Evolutionary conservation across 139 green algal species (phyloP).

Genomic region (Parachlorella kessleri): DNA sequence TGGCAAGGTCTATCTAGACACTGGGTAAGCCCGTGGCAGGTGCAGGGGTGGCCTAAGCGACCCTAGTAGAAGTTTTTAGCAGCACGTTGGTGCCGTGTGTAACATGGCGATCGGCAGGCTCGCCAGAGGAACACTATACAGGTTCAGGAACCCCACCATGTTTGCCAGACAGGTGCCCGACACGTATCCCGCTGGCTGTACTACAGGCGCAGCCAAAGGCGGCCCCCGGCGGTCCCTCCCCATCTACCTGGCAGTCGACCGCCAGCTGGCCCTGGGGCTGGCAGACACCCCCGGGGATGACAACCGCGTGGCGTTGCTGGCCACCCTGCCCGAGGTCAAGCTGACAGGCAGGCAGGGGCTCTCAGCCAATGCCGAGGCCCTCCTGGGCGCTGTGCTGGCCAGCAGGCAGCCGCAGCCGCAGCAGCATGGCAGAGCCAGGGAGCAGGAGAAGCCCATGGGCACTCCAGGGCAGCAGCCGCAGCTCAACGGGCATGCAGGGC

Average conservation of each 20-base stretch:
- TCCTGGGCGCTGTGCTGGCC: background rate
- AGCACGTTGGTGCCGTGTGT: background rate
- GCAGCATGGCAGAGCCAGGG: background rate
- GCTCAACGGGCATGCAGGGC: no score
- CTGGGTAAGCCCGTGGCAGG: background rate
- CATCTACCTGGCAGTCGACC: background rate
- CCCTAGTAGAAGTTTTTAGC: background rate
- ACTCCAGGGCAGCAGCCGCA: no score
- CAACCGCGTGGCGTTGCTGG: constrained; percentile 5
- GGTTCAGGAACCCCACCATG: background rate
- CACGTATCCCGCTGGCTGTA: background rate
- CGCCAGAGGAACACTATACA: background rate
- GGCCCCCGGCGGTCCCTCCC: no score
- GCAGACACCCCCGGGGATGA: background rate
- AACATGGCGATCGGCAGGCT: background rate
- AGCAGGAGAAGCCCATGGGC: background rate
- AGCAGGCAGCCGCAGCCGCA: background rate
- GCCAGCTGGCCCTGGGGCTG: background rate
- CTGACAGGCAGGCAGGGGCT: background rate
- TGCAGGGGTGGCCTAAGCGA: background rate
- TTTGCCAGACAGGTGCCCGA: background rate
- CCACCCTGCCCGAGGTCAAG: background rate
- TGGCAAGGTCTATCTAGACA: no score
- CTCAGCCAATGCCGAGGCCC: no score
- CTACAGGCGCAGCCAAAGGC: background rate